These are phyloP conservation scores for Ehretia macrophylla DNA, from an alignment of 257 asterid species.

Conservation along the genomic window DNA sequence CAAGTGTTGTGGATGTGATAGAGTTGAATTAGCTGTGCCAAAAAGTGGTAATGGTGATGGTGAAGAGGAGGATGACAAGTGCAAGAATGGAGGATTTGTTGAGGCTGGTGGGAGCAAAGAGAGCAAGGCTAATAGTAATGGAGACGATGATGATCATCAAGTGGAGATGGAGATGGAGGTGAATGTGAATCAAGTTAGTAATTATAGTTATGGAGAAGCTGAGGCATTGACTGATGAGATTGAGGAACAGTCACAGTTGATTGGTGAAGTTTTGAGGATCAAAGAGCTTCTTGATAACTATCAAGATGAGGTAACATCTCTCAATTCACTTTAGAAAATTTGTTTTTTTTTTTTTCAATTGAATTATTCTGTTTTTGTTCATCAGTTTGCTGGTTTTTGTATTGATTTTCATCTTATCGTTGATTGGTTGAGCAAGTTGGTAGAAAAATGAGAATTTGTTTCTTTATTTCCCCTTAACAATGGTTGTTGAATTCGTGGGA, in stretches of 20 bases:
- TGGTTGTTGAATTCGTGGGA: too few species aligned
- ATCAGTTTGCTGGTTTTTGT: background rate
- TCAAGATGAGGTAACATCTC: conserved; percentile 52
- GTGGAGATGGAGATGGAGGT: conserved; percentile 30
- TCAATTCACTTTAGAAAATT: conserved; percentile 1
- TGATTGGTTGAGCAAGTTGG: conserved; percentile 3
- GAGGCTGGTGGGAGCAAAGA: conserved; percentile 54
- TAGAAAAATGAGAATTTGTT: too few species aligned
- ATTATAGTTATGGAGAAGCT: conserved; percentile 65
- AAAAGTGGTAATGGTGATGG: conserved; percentile 23
- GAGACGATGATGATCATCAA: conserved; percentile 25
- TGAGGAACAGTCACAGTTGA: conserved; percentile 60
- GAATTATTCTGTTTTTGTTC: background rate
- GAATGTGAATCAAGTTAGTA: conserved; percentile 40
- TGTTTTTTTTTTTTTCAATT: background rate
- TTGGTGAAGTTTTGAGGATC: conserved; percentile 74
- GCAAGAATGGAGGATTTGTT: conserved; percentile 36
- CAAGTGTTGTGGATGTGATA: conserved; percentile 76
- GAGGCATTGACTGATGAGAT: conserved; percentile 89
- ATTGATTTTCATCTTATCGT: background rate
- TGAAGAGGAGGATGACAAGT: conserved; percentile 32
- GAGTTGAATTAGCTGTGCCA: conserved; percentile 56
- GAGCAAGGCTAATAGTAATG: conserved; percentile 52
- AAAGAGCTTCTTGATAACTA: conserved; percentile 56
- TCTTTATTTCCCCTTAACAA: too few species aligned